Base-by-base conservation (phyloP, 1,284 basidiomycete genomes). In the Trichosporon coremiiforme region DNA sequence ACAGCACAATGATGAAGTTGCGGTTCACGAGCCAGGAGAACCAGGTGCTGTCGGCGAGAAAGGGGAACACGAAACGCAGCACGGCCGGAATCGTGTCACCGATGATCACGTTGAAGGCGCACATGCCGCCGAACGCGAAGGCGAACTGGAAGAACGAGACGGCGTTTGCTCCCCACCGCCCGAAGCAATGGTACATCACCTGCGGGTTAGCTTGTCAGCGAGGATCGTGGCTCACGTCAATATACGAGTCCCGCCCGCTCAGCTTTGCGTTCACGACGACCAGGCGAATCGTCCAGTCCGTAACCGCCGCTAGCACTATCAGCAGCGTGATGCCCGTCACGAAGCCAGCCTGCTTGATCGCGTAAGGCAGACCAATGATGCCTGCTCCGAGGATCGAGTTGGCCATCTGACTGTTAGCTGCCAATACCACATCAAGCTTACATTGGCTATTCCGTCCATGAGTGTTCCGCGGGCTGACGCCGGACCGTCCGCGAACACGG, bases 111-210 rank as follows among this genome's bases (percentile, higher is more conserved):
- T 94, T 93, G 82, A 97, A 97, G 0, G 95, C 95, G 76, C 93
- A 95, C 93, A 96, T 97, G 35, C 94, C 95, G 77, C 96, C 96
- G 75, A 97, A 98, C 1, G 96, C 96, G 78, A 98, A 98, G 0
- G 94, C 87, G 78, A 99, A 98, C 80, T 99, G 97, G 82, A 99
- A 99, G 83, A 98, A 91, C 0, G 95, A 97, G 13, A 98, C 94
- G 0, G 94, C 93, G 2, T 93, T 92, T 66, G 93, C 88, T 35
- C 95, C 95, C 69, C 89, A 90, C 5, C 88, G 84, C 9, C 97
- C 97, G 79, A 96, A 99, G 83, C 95, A 98, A 70, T 91, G 91
- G 78, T 93, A 87, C 94, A 98, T 97, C 73, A 97, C 93, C 75
- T 83, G 66, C 25, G 8, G 6, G 66, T 53, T 50, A 70, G 72